phyloP scores from a whole-genome alignment of 2,329 filamentous ascomycete species.

The Cercospora nicotianae region DNA sequence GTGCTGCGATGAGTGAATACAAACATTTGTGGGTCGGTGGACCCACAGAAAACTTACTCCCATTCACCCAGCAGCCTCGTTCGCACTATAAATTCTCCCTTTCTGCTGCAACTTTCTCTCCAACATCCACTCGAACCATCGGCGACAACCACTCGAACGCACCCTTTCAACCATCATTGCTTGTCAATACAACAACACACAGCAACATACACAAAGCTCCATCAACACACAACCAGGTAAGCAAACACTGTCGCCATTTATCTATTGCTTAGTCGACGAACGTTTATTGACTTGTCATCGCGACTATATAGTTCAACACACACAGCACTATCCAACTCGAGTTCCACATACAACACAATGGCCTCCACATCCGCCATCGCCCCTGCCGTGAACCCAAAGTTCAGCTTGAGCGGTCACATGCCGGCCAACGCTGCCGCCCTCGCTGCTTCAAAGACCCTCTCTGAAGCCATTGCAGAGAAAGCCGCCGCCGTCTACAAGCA shows the following conservation, averaged over 20 bases:
- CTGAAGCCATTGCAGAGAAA: constrained; percentile 1
- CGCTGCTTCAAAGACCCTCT: background rate
- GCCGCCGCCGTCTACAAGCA: background rate
- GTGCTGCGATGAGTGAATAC: background rate
- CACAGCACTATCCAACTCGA: background rate
- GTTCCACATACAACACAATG: background rate
- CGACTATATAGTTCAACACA: background rate
- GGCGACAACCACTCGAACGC: background rate
- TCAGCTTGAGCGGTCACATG: constrained; percentile 1
- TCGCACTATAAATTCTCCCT: background rate
- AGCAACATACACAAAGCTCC: background rate
- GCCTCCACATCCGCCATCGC: background rate
- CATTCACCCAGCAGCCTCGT: background rate
- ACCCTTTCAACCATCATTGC: background rate
- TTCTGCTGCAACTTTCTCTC: background rate
- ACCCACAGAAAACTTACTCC: background rate
- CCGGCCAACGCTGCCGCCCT: background rate
- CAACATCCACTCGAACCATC: background rate
- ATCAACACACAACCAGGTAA: background rate
- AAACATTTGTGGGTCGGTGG: background rate
- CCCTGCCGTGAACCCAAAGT: background rate
- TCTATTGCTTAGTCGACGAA: background rate
- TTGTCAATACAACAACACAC: background rate
- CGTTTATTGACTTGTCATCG: background rate
- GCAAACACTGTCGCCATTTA: background rate